Conservation (phyloP, 2,329 filamentous ascomycete species). For the Didymella keratinophila region DNA sequence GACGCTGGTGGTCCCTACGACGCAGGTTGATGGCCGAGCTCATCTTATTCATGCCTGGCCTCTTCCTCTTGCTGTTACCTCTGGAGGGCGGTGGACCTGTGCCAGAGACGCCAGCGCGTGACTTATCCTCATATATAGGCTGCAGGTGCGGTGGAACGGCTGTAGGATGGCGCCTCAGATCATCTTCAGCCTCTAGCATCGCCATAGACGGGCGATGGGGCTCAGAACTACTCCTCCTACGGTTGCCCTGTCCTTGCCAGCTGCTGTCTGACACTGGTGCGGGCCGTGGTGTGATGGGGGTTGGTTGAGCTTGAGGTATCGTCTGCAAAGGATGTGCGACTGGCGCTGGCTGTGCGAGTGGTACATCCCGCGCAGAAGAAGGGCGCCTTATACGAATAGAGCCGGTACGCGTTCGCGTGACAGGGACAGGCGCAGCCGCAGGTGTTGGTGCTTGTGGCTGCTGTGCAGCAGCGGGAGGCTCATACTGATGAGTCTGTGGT, state of each 20-base stretch:
- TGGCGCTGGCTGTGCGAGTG: constrained; percentile 12
- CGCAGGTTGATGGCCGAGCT: constrained; percentile 41
- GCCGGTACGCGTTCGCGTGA: constrained; percentile 24
- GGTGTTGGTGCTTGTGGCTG: constrained; percentile 23
- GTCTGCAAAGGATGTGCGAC: constrained; percentile 15
- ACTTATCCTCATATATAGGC: constrained; percentile 43
- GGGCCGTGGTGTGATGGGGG: constrained; percentile 10
- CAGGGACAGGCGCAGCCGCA: constrained; percentile 17
- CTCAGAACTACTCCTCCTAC: constrained; percentile 45
- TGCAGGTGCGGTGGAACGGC: constrained; percentile 37
- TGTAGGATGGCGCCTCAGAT: constrained; percentile 38
- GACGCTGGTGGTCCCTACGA: constrained; percentile 24
- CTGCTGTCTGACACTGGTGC: constrained; percentile 18
- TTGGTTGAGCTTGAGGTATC: constrained; percentile 13
- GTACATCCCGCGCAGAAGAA: constrained; percentile 13
- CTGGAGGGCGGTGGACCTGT: constrained; percentile 27
- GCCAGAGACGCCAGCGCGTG: constrained; percentile 17
- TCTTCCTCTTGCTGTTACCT: constrained; percentile 18
- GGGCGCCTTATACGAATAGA: constrained; percentile 44
- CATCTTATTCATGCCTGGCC: constrained; percentile 33
- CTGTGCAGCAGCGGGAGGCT: neutral
- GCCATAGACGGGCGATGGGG: constrained; percentile 40
- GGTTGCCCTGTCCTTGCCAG: constrained; percentile 32
- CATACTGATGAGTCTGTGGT: constrained; percentile 2
- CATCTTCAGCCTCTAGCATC: constrained; percentile 35